Percentiles rank a stretch among this genome's conserved stretches.
Evolutionary conservation across 2,329 filamentous ascomycete species (phyloP).

Genomic region (Monascus ruber): DNA sequence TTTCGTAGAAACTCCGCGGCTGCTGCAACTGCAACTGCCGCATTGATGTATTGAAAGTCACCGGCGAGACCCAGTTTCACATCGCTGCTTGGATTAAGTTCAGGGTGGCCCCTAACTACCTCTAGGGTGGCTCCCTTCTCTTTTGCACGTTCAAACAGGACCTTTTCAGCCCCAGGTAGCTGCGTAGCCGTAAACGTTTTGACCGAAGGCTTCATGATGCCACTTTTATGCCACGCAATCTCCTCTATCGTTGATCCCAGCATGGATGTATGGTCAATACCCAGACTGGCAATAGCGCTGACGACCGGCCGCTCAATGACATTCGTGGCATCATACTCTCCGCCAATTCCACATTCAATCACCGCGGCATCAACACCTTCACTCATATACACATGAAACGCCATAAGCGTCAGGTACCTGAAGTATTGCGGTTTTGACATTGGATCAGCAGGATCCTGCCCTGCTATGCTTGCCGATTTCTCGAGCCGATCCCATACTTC

Average conservation of each 20-base stretch:
- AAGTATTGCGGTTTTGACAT: constrained; percentile 79
- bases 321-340: constrained; percentile 88
- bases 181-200: constrained; percentile 54
- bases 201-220: constrained; percentile 62
- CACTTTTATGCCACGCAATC: constrained; percentile 88
- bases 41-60: constrained; percentile 53
- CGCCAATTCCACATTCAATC: constrained; percentile 88
- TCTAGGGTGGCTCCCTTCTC: constrained; percentile 40
- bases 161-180: constrained; percentile 41
- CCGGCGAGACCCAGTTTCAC: constrained; percentile 49
- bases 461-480: constrained; percentile 40
- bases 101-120: constrained; percentile 39
- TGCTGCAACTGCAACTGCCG: constrained; percentile 46
- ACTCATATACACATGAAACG: constrained; percentile 67
- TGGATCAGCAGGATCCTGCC: constrained; percentile 39
- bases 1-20: constrained; percentile 30
- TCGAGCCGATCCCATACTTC: constrained; percentile 66
- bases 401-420: constrained; percentile 78
- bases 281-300: constrained; percentile 65
- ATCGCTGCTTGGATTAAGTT: constrained; percentile 26
- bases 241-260: constrained; percentile 66
- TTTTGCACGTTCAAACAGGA: constrained; percentile 44
- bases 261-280: constrained; percentile 74
- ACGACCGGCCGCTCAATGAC: constrained; percentile 60
- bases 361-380: constrained; percentile 70